Conservation (phyloP, 2,329 filamentous ascomycete genomes). For the Aspergillus chevalieri region DNA sequence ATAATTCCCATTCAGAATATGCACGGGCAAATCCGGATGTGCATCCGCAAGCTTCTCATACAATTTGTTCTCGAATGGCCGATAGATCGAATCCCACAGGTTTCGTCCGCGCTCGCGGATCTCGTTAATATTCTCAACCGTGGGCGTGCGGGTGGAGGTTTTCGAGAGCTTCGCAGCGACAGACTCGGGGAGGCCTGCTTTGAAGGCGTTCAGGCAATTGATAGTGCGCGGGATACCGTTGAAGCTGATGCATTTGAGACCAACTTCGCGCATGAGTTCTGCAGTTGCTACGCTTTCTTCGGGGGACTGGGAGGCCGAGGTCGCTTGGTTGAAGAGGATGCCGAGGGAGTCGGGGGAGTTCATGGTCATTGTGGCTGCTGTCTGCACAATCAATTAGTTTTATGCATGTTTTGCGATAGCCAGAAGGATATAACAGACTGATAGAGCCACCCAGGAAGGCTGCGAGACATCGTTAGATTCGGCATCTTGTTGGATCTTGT, state of each 20-base stretch:
- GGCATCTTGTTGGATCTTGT: constrained; percentile 59
- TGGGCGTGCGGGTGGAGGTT: constrained; percentile 50
- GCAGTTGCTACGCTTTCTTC: constrained; percentile 26
- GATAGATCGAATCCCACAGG: constrained; percentile 73
- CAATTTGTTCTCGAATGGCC: constrained; percentile 67
- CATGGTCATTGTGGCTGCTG: constrained; percentile 77
- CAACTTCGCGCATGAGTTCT: constrained; percentile 41
- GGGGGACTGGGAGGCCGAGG: constrained; percentile 17
- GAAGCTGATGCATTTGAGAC: constrained; percentile 43
- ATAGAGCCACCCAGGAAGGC: constrained; percentile 61
- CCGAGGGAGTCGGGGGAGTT: constrained; percentile 74
- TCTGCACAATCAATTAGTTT: constrained; percentile 39
- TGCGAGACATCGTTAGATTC: constrained; percentile 55
- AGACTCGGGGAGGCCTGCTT: constrained; percentile 53
- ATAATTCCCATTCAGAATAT: constrained; percentile 72
- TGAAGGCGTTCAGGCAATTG: constrained; percentile 71
- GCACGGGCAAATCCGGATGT: constrained; percentile 75
- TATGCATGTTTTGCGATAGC: not conserved
- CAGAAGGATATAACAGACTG: constrained; percentile 41
- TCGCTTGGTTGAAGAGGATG: constrained; percentile 50
- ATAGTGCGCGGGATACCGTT: constrained; percentile 69
- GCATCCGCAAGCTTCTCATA: constrained; percentile 63
- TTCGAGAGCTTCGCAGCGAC: constrained; percentile 52
- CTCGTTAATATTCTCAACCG: constrained; percentile 47
- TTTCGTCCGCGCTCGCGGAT: constrained; percentile 54